Percentiles rank a stretch among this genome's conserved stretches.
Evolutionary conservation across 805 yeast genomes (phyloP).

Genomic region (Monosporozyma solicola): DNA sequence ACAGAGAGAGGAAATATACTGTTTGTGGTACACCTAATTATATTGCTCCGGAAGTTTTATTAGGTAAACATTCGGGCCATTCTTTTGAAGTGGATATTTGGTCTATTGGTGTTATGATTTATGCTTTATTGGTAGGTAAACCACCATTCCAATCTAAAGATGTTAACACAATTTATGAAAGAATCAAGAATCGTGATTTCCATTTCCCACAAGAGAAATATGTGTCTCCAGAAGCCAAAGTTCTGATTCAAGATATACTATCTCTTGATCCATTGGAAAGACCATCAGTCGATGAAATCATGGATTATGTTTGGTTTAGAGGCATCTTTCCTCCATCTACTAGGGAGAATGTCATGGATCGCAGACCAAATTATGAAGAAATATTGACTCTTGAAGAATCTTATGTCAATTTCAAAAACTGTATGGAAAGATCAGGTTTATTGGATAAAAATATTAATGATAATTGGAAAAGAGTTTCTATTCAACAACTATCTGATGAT

Average conservation of each 20-base stretch:
- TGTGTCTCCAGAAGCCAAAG: conserved; percentile 63
- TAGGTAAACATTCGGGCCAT: conserved; percentile 82
- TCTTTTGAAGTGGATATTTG: conserved; percentile 92
- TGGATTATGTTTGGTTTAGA: conserved; percentile 78
- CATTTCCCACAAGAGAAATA: conserved; percentile 62
- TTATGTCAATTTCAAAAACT: conserved; percentile 53
- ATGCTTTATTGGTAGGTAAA: conserved; percentile 83
- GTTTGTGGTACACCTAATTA: conserved; percentile 98
- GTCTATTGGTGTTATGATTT: conserved; percentile 97
- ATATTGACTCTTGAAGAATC: conserved; percentile 53
- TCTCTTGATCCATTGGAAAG: conserved; percentile 71
- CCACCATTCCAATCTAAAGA: conserved; percentile 98
- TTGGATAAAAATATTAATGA: conserved; percentile 1
- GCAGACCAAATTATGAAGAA: conserved; percentile 53
- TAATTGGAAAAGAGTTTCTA: conserved; percentile 1
- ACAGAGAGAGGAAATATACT: conserved; percentile 73
- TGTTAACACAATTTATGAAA: conserved; percentile 82
- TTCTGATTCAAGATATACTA: conserved; percentile 62
- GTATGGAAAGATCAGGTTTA: conserved; percentile 58
- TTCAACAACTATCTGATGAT: conserved; percentile 4
- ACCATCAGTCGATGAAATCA: conserved; percentile 70
- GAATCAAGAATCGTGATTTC: conserved; percentile 78
- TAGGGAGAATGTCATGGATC: conserved; percentile 35
- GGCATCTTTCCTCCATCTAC: conserved; percentile 78
- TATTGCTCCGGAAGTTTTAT: conserved; percentile 94